These are phyloP conservation scores for Amanita pallidorosea DNA, from an alignment of 768 basidiomycete genomes.

Conservation along the genomic window DNA sequence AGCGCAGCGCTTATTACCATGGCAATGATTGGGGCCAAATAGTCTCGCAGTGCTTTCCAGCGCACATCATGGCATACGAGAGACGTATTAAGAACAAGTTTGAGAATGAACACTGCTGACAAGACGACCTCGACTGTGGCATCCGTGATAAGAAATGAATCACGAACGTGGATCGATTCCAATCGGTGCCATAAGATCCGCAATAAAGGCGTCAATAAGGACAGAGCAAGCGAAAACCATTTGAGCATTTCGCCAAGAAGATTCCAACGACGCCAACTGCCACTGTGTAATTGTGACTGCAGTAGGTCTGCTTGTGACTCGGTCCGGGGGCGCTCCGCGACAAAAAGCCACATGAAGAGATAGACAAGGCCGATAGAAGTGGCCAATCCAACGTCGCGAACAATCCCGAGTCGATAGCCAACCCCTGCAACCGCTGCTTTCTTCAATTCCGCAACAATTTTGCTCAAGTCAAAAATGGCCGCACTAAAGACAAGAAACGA, in stretches of 20 bases:
- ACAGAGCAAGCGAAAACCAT: slow-evolving; percentile 33
- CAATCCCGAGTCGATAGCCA: slow-evolving; percentile 29
- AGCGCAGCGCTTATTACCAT: slow-evolving; percentile 41
- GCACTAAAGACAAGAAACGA: slow-evolving; percentile 51
- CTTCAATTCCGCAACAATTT: slow-evolving; percentile 33
- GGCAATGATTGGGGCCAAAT: slow-evolving; percentile 39
- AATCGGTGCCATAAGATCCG: slow-evolving; percentile 56
- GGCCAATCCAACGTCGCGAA: slow-evolving; percentile 50
- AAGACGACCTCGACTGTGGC: slow-evolving; percentile 46
- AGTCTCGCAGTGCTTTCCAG: slow-evolving; percentile 33
- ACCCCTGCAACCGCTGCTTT: slow-evolving; percentile 14
- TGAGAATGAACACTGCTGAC: slow-evolving; percentile 50
- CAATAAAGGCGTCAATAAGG: slow-evolving; percentile 38
- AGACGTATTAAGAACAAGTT: slow-evolving; percentile 47
- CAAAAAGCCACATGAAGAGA: slow-evolving; percentile 61
- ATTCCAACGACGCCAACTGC: slow-evolving; percentile 60
- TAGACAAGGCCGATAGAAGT: slow-evolving; percentile 49
- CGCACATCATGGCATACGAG: slow-evolving; percentile 28
- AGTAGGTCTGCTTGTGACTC: slow-evolving; percentile 13
- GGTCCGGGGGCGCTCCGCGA: slow-evolving; percentile 43
- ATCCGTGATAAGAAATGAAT: slow-evolving; percentile 25
- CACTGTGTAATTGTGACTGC: slow-evolving; percentile 32
- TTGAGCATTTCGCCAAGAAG: slow-evolving; percentile 40
- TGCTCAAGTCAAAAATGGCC: slow-evolving; percentile 50
- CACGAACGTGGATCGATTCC: slow-evolving; percentile 36